A percentile compares a stretch with the other conserved stretches of the same genome.
These are phyloP conservation scores for Plasmodium falciparum DNA, from an alignment of 169 alveolate species.

Conservation along the genomic window DNA sequence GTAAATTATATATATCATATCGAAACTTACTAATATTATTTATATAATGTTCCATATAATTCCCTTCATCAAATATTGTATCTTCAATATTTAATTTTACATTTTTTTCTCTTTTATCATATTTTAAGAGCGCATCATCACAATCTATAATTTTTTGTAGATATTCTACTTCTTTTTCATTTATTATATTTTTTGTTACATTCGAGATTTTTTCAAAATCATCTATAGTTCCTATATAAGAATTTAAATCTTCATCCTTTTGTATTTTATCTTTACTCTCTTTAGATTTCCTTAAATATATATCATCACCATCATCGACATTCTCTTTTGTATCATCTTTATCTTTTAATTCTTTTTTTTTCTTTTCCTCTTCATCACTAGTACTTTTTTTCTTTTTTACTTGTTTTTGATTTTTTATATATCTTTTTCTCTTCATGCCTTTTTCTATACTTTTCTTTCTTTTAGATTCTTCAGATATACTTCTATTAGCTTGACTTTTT, in stretches of 20 bases:
- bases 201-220: constrained; percentile 58
- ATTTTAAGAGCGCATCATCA: constrained; percentile 52
- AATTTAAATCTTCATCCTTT: background rate
- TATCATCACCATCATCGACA: background rate
- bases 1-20: constrained; percentile 48
- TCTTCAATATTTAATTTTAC: constrained; percentile 57
- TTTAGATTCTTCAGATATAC: constrained; percentile 1
- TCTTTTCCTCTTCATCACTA: background rate
- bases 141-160: constrained; percentile 40
- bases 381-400: constrained; percentile 6
- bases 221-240: constrained; percentile 34
- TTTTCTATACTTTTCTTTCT: constrained; percentile 24
- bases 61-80: constrained; percentile 67
- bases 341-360: background rate
- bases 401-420: background rate
- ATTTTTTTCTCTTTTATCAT: constrained; percentile 66
- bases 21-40: constrained; percentile 69
- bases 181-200: constrained; percentile 45
- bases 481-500: constrained; percentile 46
- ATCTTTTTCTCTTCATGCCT: background rate
- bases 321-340: background rate
- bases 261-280: background rate
- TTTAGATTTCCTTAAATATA: background rate
- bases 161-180: constrained; percentile 57
- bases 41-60: constrained; percentile 57